phyloP scores from a whole-genome alignment of 73 alveolate genomes.

The Durusdinium trenchii region DNA sequence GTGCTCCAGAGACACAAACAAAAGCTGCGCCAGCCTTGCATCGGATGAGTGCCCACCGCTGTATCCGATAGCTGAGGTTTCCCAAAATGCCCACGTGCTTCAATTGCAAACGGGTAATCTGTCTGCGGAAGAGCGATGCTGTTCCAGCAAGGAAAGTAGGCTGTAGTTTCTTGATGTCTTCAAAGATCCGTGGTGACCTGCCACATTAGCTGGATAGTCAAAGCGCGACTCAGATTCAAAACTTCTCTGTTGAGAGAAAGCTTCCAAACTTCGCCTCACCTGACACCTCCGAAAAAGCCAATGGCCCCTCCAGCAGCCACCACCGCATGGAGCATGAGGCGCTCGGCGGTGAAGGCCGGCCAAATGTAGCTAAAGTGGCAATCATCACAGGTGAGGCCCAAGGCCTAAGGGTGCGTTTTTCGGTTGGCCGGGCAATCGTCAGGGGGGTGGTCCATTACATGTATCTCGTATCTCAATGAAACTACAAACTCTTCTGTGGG shows the following conservation, averaged over 20 bases:
- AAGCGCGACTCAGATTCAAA: too few relatives aligned
- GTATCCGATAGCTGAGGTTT: slow-evolving; percentile 62
- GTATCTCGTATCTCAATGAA: too few relatives aligned
- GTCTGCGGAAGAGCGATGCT: slow-evolving; percentile 78
- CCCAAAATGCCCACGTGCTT: slow-evolving; percentile 82
- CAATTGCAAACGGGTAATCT: slow-evolving; percentile 77
- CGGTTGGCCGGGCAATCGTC: too few relatives aligned
- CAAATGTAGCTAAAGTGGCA: slow-evolving; percentile 91
- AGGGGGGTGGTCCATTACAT: too few relatives aligned
- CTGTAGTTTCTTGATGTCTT: slow-evolving; percentile 66
- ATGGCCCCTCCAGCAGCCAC: slow-evolving; percentile 91
- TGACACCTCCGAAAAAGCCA: slow-evolving; percentile 81
- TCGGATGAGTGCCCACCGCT: slow-evolving; percentile 81
- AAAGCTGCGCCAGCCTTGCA: slow-evolving; percentile 48
- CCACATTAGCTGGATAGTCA: too few relatives aligned
- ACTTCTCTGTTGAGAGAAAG: too few relatives aligned
- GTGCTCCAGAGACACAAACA: neutral
- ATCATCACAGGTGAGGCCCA: slow-evolving; percentile 64
- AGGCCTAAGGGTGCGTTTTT: too few relatives aligned
- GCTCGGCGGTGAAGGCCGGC: slow-evolving; percentile 95
- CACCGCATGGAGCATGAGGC: slow-evolving; percentile 89
- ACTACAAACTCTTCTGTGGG: too few relatives aligned
- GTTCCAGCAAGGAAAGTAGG: slow-evolving; percentile 78
- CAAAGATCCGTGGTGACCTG: slow-evolving; percentile 74
- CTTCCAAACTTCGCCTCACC: too few relatives aligned